phyloP scores from a whole-genome alignment of 257 asterid species.

The Petrea volubilis region DNA sequence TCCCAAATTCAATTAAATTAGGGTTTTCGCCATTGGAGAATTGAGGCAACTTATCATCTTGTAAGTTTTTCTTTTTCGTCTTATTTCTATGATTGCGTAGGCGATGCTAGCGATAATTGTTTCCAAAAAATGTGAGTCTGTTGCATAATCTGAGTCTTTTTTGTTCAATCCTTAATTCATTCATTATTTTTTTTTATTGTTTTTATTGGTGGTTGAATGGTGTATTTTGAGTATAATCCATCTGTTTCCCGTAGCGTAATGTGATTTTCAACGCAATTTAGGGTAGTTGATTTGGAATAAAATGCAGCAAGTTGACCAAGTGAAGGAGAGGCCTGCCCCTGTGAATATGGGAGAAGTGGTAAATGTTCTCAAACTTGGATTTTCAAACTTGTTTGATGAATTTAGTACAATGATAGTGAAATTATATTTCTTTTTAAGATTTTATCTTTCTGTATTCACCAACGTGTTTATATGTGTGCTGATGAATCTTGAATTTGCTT shows the following conservation, averaged over 20 bases:
- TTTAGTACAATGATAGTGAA: not conserved
- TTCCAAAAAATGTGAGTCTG: not conserved
- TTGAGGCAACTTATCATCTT: constrained; percentile 7
- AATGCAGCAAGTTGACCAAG: constrained; percentile 51
- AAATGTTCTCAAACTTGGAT: constrained; percentile 10
- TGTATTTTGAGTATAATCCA: not conserved
- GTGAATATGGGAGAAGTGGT: constrained; percentile 49
- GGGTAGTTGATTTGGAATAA: constrained; percentile 24
- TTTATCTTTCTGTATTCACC: not conserved
- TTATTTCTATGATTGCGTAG: not conserved
- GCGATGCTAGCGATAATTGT: not conserved
- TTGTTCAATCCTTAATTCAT: too few species aligned
- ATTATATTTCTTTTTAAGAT: not conserved
- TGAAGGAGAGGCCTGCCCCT: constrained; percentile 35
- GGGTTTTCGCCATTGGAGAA: constrained; percentile 32
- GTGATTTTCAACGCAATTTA: constrained; percentile 9
- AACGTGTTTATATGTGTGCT: not conserved
- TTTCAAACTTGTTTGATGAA: not conserved
- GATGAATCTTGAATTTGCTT: constrained; percentile 1
- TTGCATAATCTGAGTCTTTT: too few species aligned
- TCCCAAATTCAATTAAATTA: constrained; percentile 32
- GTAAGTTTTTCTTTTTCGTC: not conserved
- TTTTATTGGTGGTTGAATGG: not conserved
- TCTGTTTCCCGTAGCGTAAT: not conserved
- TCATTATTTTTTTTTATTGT: not conserved